Conservation (phyloP, 306 rosid genomes). For the Lupinus albus region DNA sequence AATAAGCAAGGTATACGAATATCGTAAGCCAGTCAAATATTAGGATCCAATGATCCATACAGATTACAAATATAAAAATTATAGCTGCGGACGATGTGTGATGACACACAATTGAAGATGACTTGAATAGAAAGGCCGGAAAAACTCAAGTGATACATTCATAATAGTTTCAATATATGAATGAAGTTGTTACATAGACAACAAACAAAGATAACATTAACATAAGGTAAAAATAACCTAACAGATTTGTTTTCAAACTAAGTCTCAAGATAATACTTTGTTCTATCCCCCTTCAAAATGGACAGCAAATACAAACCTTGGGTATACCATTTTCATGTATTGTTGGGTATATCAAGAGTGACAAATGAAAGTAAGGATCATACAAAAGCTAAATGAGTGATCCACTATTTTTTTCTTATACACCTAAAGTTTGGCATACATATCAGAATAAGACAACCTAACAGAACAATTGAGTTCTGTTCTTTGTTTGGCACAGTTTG, state of each 20-base stretch:
- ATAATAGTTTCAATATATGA: no score
- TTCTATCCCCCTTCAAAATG: neutral
- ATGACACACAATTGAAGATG: neutral
- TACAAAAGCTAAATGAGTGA: conserved; percentile 6
- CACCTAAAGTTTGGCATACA: no score
- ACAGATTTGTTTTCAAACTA: no score
- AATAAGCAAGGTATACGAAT: conserved; percentile 27
- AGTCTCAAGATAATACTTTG: neutral
- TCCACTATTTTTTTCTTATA: neutral
- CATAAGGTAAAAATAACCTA: no score
- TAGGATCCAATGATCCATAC: neutral
- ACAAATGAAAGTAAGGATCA: conserved; percentile 1
- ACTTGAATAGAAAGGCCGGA: neutral
- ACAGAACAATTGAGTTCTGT: no score
- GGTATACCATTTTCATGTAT: neutral
- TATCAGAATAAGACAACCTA: no score
- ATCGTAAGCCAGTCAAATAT: conserved; percentile 37
- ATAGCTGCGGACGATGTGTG: neutral
- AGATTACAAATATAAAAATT: conserved; percentile 22
- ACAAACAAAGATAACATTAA: neutral
- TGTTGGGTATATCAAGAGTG: neutral
- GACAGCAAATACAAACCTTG: no score
- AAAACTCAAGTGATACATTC: neutral
- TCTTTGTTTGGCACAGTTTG: no score
- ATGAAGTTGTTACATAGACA: neutral